Conservation (phyloP, 495 filamentous ascomycete genomes). For the Parmelia sp. region DNA sequence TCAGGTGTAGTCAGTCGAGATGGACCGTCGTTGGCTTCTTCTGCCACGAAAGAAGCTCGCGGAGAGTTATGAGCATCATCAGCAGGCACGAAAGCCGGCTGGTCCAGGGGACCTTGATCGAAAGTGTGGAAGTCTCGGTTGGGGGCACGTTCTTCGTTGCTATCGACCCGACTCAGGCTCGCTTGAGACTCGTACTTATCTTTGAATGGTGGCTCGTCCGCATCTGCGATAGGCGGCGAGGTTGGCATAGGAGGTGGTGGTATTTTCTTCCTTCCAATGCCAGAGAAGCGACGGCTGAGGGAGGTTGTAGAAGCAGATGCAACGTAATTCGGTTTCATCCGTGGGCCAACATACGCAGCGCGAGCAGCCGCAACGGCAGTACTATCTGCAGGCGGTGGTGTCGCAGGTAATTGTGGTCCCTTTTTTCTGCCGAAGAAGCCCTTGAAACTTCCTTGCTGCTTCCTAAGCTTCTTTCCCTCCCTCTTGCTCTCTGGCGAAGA, state of each 20-base stretch:
- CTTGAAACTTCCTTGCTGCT: slow-evolving; percentile 46
- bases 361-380: slow-evolving; percentile 45
- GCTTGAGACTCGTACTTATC: slow-evolving; percentile 21
- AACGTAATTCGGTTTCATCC: slow-evolving; percentile 21
- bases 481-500: slow-evolving; percentile 24
- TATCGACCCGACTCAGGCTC: slow-evolving; percentile 44
- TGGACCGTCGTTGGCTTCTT: slow-evolving; percentile 20
- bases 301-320: slow-evolving; percentile 13
- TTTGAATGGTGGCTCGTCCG: slow-evolving; percentile 18
- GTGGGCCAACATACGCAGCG: slow-evolving; percentile 39
- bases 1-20: slow-evolving; percentile 24
- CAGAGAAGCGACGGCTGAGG: slow-evolving; percentile 24
- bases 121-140: slow-evolving; percentile 74
- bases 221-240: slow-evolving; percentile 26
- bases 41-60: slow-evolving; percentile 67
- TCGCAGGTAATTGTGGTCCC: slow-evolving; percentile 22
- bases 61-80: slow-evolving; percentile 47
- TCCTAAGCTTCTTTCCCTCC: slow-evolving; percentile 38
- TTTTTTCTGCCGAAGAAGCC: slow-evolving; percentile 47
- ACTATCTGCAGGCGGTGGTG: slow-evolving; percentile 18
- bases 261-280: slow-evolving; percentile 23
- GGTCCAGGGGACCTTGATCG: slow-evolving; percentile 86
- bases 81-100: slow-evolving; percentile 73
- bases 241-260: slow-evolving; percentile 7
- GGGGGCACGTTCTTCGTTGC: slow-evolving; percentile 58